Percentiles rank a stretch among this genome's conserved stretches.
phyloP scores from a whole-genome alignment of 2,329 filamentous ascomycete species.

The Neofusicoccum umdonicola region DNA sequence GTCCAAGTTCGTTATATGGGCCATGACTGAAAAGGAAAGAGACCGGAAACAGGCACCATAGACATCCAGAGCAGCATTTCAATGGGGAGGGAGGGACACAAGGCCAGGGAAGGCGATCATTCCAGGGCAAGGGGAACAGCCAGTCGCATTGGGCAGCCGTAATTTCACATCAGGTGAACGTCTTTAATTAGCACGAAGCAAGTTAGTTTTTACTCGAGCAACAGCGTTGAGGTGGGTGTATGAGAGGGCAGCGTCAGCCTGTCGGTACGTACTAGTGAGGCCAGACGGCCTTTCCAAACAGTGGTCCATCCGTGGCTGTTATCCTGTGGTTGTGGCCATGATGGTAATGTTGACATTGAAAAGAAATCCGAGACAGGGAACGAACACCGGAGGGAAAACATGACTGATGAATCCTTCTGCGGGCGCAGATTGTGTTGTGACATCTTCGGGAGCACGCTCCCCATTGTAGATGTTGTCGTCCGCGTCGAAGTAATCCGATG shows the following conservation, averaged over 20 bases:
- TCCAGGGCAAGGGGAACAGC: not conserved
- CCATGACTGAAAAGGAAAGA: not conserved
- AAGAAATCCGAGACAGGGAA: constrained; percentile 4
- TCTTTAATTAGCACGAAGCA: constrained; percentile 13
- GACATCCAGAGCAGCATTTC: too few relatives aligned
- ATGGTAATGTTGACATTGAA: not conserved
- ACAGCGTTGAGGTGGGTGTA: constrained; percentile 1
- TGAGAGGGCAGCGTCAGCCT: constrained; percentile 11
- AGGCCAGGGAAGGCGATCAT: not conserved
- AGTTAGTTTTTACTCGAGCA: constrained; percentile 17
- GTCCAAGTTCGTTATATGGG: not conserved
- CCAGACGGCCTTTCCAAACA: constrained; percentile 15
- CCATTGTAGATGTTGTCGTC: constrained; percentile 12
- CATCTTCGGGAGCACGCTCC: not conserved
- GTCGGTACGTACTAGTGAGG: constrained; percentile 19
- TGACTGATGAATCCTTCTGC: constrained; percentile 8
- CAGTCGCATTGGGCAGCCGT: constrained; percentile 7
- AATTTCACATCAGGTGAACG: constrained; percentile 4
- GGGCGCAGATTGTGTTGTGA: constrained; percentile 10
- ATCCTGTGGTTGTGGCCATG: constrained; percentile 1
- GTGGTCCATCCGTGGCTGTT: not conserved
- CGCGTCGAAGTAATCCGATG: constrained; percentile 18
- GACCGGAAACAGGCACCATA: not conserved
- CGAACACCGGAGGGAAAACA: not conserved
- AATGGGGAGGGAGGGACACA: too few relatives aligned